These are phyloP conservation scores for Synura sp. DNA, from an alignment of 352 stramenopile species.

Conservation along the genomic window DNA sequence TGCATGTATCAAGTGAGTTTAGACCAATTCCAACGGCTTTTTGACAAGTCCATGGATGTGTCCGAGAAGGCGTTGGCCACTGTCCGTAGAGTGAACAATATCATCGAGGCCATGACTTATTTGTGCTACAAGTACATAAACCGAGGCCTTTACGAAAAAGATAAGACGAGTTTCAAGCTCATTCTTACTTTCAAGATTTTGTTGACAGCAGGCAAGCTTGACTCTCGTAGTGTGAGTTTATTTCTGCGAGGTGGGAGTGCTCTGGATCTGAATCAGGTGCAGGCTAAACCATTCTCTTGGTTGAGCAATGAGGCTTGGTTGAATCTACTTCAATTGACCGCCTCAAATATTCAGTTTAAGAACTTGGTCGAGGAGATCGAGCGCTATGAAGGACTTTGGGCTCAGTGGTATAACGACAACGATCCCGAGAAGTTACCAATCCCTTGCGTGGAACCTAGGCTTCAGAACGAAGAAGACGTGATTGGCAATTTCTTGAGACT, in stretches of 20 bases:
- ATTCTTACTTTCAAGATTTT: slow-evolving; percentile 87
- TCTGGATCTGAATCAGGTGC: slow-evolving; percentile 80
- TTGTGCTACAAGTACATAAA: slow-evolving; percentile 90
- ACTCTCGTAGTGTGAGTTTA: slow-evolving; percentile 76
- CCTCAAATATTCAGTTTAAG: slow-evolving; percentile 55
- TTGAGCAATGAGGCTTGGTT: slow-evolving; percentile 84
- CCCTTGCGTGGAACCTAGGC: slow-evolving; percentile 62
- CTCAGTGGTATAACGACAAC: slow-evolving; percentile 84
- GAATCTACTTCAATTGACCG: slow-evolving; percentile 79
- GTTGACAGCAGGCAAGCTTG: slow-evolving; percentile 72
- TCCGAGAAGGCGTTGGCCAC: slow-evolving; percentile 67
- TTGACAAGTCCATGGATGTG: slow-evolving; percentile 69
- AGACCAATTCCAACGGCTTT: slow-evolving; percentile 78
- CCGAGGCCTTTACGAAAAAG: slow-evolving; percentile 81
- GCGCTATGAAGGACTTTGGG: slow-evolving; percentile 84
- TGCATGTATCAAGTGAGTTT: slow-evolving; percentile 81
- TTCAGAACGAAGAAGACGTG: slow-evolving; percentile 67
- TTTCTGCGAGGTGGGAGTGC: slow-evolving; percentile 80
- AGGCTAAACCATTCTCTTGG: slow-evolving; percentile 79
- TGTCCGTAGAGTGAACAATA: slow-evolving; percentile 73
- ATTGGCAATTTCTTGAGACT: slow-evolving; percentile 77
- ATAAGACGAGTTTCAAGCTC: slow-evolving; percentile 88
- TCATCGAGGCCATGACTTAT: slow-evolving; percentile 81
- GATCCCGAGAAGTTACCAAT: slow-evolving; percentile 78
- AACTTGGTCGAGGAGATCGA: slow-evolving; percentile 82